Evolutionary conservation across 495 filamentous ascomycete genomes (phyloP).

Genomic region (Corynascus novoguineensis): DNA sequence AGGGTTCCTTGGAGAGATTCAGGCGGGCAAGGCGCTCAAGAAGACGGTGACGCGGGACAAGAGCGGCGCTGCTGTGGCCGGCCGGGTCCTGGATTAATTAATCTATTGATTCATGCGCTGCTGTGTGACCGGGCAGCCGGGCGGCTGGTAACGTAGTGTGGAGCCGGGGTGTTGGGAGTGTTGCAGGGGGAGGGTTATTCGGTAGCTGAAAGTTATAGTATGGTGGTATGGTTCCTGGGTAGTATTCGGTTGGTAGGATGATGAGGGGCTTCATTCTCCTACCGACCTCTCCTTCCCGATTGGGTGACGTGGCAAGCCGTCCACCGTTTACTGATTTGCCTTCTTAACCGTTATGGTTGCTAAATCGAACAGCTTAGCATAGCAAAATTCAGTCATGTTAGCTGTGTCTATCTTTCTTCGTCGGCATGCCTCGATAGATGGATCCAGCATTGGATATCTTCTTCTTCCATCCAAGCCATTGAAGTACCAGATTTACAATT

Average conservation of each 20-base stretch:
- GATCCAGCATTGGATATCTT: too few relatives aligned
- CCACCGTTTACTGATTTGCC: not conserved
- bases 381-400: not conserved
- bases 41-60: slow-evolving; percentile 84
- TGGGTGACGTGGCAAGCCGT: too few relatives aligned
- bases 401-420: not conserved
- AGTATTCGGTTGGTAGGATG: not conserved
- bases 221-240: not conserved
- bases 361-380: not conserved
- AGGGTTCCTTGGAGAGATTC: slow-evolving; percentile 74
- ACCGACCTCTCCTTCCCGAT: not conserved
- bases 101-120: slow-evolving; percentile 20
- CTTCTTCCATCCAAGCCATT: too few relatives aligned
- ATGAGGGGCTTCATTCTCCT: not conserved
- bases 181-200: not conserved
- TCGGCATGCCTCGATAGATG: too few relatives aligned
- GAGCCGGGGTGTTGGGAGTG: not conserved
- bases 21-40: slow-evolving; percentile 66
- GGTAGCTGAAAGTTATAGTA: too few relatives aligned
- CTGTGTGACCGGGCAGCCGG: not conserved
- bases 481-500: too few relatives aligned
- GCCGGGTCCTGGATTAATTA: slow-evolving; percentile 54
- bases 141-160: not conserved
- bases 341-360: too few relatives aligned
- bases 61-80: slow-evolving; percentile 63